A percentile compares a stretch with the other conserved stretches of the same genome.
Evolutionary conservation across 352 stramenopile species (phyloP).

Genomic region (Globisporangium rhizosaccharum): DNA sequence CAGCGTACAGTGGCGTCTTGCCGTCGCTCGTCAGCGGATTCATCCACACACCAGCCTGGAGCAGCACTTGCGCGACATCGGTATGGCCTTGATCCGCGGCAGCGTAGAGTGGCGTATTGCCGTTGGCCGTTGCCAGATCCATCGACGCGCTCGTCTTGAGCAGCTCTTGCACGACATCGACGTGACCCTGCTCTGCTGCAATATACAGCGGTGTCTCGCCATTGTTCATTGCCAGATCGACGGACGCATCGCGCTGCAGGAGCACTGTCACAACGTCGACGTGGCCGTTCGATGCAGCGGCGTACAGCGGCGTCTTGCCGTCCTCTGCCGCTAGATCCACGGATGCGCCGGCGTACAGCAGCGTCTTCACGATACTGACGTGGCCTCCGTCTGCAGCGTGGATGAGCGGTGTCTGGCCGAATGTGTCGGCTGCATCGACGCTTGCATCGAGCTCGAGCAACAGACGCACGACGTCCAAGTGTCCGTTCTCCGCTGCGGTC

Average conservation of each 20-base stretch:
- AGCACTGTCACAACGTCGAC: slow-evolving; percentile 31
- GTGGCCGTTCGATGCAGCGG: slow-evolving; percentile 2
- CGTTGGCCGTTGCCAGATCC: slow-evolving; percentile 26
- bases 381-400: slow-evolving; percentile 36
- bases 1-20: not conserved
- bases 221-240: slow-evolving; percentile 34
- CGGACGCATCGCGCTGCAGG: slow-evolving; percentile 32
- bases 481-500: slow-evolving; percentile 30
- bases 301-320: slow-evolving; percentile 1
- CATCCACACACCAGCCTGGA: slow-evolving; percentile 27
- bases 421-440: slow-evolving; percentile 29
- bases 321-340: slow-evolving; percentile 33
- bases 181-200: slow-evolving; percentile 33
- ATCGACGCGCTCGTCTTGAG: slow-evolving; percentile 27
- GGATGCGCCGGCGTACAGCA: slow-evolving; percentile 35
- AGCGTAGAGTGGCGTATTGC: slow-evolving; percentile 32
- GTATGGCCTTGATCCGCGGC: slow-evolving; percentile 34
- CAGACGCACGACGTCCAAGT: slow-evolving; percentile 28
- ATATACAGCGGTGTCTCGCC: slow-evolving; percentile 42
- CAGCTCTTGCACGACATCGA: slow-evolving; percentile 26
- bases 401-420: slow-evolving; percentile 37
- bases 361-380: slow-evolving; percentile 30
- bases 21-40: slow-evolving; percentile 8
- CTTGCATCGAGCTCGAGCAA: slow-evolving; percentile 30
- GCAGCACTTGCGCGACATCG: slow-evolving; percentile 26